Evolutionary conservation across 441 rosid genomes (phyloP), one percentile per base, ranked within the genome.

Genomic region (Iberis amara): DNA sequence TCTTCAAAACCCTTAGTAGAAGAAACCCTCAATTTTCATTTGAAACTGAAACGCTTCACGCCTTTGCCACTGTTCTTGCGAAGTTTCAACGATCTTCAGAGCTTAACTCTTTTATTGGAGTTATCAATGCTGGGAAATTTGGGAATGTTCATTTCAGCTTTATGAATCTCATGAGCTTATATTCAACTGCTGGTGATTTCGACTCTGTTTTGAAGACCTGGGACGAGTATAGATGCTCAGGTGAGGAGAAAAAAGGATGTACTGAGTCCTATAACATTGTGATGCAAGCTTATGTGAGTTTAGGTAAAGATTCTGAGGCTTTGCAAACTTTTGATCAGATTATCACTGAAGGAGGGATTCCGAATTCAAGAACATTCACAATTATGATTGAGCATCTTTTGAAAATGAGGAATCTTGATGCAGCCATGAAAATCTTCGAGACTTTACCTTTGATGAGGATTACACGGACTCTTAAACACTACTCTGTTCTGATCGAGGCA

Each of bases 361-460:
- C 96, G 0, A 85, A 91, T 73, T 80, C 89, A 4, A 81, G 98
- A 61, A 91, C 91, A 14, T 91, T 76, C 23, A 85, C 89, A 0
- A 80, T 81, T 59, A 73, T 91, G 69, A 76, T 85, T 39, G 83
- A 85, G 73, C 95, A 91, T 70, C 79, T 91, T 48, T 51, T 83
- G 58, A 57, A 11, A 40, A 54, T 65, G 0, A 79, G 81, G 53
- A 74, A 71, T 58, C 62, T 85, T 72, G 87, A 82, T 72, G 49
- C 79, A 0, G 96, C 94, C 1, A 28, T 82, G 64, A 70, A 79
- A 57, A 51, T 87, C 64, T 91, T 87, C 27, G 48, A 37, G 40
- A 8, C 77, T 0, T 74, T 91, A 76, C 96, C 98, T 2, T 57
- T 66, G 64, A 85, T 87, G 91, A 81, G 98, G 65, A 78, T 82